Evolutionary conservation across 2,329 filamentous ascomycete genomes (phyloP).

Genomic region (Sporothrix brunneoviolacea): DNA sequence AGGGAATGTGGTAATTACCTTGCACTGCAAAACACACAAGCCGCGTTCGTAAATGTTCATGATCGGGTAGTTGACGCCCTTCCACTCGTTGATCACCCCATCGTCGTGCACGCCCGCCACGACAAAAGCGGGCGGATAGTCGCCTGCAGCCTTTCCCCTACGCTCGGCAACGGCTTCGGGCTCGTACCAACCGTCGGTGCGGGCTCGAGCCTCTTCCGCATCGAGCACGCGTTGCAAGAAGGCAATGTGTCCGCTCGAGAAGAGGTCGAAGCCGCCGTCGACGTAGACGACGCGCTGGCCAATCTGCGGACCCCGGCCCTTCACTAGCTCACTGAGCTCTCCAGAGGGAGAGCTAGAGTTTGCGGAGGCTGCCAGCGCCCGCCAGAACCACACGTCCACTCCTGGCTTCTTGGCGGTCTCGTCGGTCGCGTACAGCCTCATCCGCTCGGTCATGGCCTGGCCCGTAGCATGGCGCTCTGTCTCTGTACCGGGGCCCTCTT

Average conservation of each 20-base stretch:
- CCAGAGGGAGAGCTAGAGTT: background rate
- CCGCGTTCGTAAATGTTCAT: conserved; percentile 99
- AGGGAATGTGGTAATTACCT: conserved; percentile 45
- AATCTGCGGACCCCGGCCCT: conserved; percentile 62
- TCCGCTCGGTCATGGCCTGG: conserved; percentile 65
- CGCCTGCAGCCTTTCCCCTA: conserved; percentile 51
- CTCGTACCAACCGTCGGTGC: conserved; percentile 66
- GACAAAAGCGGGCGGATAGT: conserved; percentile 80
- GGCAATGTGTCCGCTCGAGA: conserved; percentile 94
- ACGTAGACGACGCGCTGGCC: conserved; percentile 90
- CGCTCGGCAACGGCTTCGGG: conserved; percentile 58
- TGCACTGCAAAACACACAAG: conserved; percentile 90
- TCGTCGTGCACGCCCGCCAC: conserved; percentile 93
- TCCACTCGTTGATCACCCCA: conserved; percentile 90
- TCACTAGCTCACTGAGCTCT: conserved; percentile 48
- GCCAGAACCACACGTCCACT: conserved; percentile 81
- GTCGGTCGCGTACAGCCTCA: conserved; percentile 82
- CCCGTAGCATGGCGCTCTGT: conserved; percentile 58
- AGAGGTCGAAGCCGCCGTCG: conserved; percentile 93
- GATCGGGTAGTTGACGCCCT: conserved; percentile 96
- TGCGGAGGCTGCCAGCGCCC: conserved; percentile 18
- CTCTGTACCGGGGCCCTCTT: conserved; percentile 65
- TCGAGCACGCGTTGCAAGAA: conserved; percentile 75
- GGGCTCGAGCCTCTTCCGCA: conserved; percentile 64
- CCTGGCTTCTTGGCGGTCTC: conserved; percentile 72